Evolutionary conservation across 208 protist genomes (phyloP), one percentile per base, ranked within the genome.

Genomic region (Phytomonas sp.): DNA sequence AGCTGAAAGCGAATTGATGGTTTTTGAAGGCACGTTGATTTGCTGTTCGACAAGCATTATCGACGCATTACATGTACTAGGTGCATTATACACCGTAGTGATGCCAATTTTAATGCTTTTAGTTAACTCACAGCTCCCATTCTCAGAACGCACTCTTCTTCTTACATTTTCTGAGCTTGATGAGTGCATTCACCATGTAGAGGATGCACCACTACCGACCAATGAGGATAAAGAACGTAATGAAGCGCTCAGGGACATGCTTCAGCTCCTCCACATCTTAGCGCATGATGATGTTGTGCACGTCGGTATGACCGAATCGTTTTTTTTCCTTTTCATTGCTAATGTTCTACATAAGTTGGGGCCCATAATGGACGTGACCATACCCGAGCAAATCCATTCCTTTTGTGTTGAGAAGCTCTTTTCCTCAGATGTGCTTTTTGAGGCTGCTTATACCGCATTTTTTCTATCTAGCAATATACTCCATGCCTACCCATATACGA

Each of bases 381-480:
- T 56, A 7, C 45, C 45, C 45, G 45, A 56, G 16, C 11, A 56
- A 56, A 56, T 56, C 19, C 45, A 26, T 26, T 56, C 45, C 19
- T 56, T 56, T 56, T 56, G 29, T 52, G 87, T 40, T 60, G 70
- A 34, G 67, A 60, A 77, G 3, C 69, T 93, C 12, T 12, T 66
- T 59, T 67, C 75, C 19, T 75, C 72, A 42, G 63, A 68, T 7
- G 34, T 52, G n/a, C 76, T 94, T 7, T 91, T 96, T 71, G 80
- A 91, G 59, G 73, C 79, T 16, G 87, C 82, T 33, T 89, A 90
- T 71, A 80, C 70, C 2, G 71, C 81, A 29, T 74, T 93, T 23
- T 96, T 96, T 77, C 72, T 96, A n/a, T 90, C 79, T 23, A 66
- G 78, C 11, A 83, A 89, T 61, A 67, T 94, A 0, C 80, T 96